These are phyloP conservation scores for Uronychia setigera DNA, from an alignment of 73 alveolate genomes.

Conservation along the genomic window DNA sequence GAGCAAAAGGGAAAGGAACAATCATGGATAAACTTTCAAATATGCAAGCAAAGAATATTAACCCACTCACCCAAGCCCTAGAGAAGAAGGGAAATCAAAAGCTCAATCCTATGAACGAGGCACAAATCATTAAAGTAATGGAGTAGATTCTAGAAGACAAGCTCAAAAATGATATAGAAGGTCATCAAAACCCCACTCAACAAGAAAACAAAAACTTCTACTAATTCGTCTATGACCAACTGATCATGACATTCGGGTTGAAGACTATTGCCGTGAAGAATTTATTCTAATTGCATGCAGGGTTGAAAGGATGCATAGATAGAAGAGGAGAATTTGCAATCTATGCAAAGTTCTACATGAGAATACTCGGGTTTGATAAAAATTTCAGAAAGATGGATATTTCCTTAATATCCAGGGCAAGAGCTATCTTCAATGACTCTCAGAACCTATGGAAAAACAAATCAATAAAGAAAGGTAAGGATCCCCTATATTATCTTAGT, in stretches of 20 bases:
- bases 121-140: conserved; percentile 25
- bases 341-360: conserved; percentile 2
- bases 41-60: background rate
- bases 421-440: conserved; percentile 12
- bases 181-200: background rate
- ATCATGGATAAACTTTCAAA: background rate
- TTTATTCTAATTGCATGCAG: background rate
- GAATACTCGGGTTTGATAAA: conserved; percentile 3
- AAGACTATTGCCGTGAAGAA: conserved; percentile 62
- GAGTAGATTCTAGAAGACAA: conserved; percentile 44
- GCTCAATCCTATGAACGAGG: conserved; percentile 9
- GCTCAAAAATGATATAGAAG: conserved; percentile 19
- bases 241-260: conserved; percentile 49
- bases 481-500: background rate
- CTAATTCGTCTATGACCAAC: conserved; percentile 28
- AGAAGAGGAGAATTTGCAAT: background rate
- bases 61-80: background rate
- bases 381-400: background rate
- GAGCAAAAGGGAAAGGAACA: background rate
- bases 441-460: conserved; percentile 26
- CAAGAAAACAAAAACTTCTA: conserved; percentile 4
- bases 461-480: background rate
- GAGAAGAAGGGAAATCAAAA: background rate
- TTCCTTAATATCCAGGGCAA: background rate
- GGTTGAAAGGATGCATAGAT: background rate